Evolutionary conservation across 257 asterid genomes (phyloP), one percentile per base, ranked within the genome.

Genomic region (Scutellaria barbata): DNA sequence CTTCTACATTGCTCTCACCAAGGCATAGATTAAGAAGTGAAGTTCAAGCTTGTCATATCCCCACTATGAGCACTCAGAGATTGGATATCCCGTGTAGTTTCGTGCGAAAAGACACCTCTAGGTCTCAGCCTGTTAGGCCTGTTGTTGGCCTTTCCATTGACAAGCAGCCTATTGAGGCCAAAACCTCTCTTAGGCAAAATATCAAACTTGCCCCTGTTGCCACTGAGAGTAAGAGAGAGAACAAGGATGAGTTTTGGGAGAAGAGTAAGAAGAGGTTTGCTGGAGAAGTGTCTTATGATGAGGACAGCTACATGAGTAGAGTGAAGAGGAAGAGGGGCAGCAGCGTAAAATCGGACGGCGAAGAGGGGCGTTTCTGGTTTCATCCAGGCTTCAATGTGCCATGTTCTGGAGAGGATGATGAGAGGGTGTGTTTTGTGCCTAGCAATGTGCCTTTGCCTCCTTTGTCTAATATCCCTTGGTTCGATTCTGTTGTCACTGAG

Each of bases 21-120:
- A 84, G 92, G 87, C 96, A 93, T 78, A 87, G 96, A 86, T 89
- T 93, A 78, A 87, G 95, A 81, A 85, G 95, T 73, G 98, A 90
- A 82, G 80, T 92, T 78, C 91, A 92, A 82, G 88, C 92, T 89
- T 89, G 90, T 54, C 90, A 90, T 76, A 84, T 92, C 57, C 97
- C 95, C 51, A 75, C 92, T 80, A 94, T 95, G 99, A 95, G 90
- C 92, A 92, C 98, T 47, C 96, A 92, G 12, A 85, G 99, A 78
- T 81, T 95, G 87, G 99, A 95, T 71, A 79, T 95, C 64, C 98
- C 98, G 3, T 80, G 96, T 68, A 77, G 81, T 76, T 95, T 88
- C 68, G 80, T 77, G 0, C 74, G 90, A 3, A 95, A 95, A 74
- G 98, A 92, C 5, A 60, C 76, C 1, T 52, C 88, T 2, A 74